Evolutionary conservation across 345 rosid species (phyloP).

Genomic region (Salix udensis): DNA sequence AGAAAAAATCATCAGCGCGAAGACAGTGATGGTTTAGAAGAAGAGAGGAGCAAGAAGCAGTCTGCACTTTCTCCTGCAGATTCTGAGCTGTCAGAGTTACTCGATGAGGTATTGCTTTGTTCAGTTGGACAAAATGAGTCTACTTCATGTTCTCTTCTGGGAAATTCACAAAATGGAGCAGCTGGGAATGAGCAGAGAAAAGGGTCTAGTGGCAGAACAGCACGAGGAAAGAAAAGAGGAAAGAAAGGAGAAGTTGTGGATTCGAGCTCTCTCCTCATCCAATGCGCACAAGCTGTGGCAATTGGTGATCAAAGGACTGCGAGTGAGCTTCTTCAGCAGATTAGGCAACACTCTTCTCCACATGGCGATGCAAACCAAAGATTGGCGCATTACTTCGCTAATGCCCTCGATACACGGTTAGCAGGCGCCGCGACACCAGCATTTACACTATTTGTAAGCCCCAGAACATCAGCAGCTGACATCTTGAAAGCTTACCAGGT

Average conservation of each 20-base stretch:
- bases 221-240: slow-evolving; percentile 38
- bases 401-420: slow-evolving; percentile 33
- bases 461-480: slow-evolving; percentile 44
- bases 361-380: slow-evolving; percentile 34
- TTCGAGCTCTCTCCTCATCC: slow-evolving; percentile 46
- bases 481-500: slow-evolving; percentile 50
- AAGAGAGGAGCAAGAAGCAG: slow-evolving; percentile 50
- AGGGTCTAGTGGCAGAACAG: slow-evolving; percentile 32
- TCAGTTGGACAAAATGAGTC: slow-evolving; percentile 21
- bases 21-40: slow-evolving; percentile 20
- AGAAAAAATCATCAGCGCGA: slow-evolving; percentile 39
- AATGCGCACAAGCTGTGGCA: slow-evolving; percentile 51
- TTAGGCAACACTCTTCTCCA: slow-evolving; percentile 29
- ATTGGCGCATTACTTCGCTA: slow-evolving; percentile 26
- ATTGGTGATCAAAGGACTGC: slow-evolving; percentile 18
- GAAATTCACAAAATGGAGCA: slow-evolving; percentile 31
- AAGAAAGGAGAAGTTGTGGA: slow-evolving; percentile 43
- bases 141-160: slow-evolving; percentile 21
- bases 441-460: slow-evolving; percentile 28
- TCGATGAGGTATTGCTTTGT: slow-evolving; percentile 46
- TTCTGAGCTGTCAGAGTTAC: slow-evolving; percentile 37
- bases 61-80: slow-evolving; percentile 40
- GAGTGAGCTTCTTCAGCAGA: slow-evolving; percentile 21
- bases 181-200: slow-evolving; percentile 23
- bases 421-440: slow-evolving; percentile 45